Conservation (phyloP, 2,329 filamentous ascomycete genomes). For the Calonectria hawksworthii region DNA sequence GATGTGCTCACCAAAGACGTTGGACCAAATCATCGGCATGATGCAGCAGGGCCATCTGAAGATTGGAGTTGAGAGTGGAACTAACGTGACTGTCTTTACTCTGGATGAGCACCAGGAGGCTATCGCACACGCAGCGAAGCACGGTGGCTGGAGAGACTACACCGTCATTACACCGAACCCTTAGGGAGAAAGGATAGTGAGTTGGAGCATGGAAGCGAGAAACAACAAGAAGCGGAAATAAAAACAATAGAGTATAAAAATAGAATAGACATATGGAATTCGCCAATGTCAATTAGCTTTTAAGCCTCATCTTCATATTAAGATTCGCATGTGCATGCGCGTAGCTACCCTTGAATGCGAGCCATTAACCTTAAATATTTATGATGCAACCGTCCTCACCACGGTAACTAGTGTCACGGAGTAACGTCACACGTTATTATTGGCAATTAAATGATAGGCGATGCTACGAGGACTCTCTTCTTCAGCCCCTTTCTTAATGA, state of each 20-base stretch:
- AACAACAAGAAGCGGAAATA: neutral
- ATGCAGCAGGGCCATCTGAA: conserved; percentile 14
- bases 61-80: conserved; percentile 13
- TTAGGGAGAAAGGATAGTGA: neutral
- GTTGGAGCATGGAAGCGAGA: neutral
- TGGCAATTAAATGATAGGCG: no score
- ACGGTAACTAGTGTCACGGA: no score
- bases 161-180: conserved; percentile 4
- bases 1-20: conserved; percentile 9
- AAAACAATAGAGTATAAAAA: neutral
- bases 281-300: neutral
- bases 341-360: neutral
- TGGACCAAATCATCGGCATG: conserved; percentile 17
- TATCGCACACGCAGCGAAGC: conserved; percentile 8
- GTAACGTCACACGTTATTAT: no score
- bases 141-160: conserved; percentile 16
- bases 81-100: neutral
- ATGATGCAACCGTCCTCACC: neutral
- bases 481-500: no score
- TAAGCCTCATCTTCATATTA: neutral
- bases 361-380: neutral
- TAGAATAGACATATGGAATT: neutral
- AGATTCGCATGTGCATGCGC: neutral
- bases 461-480: no score
- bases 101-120: conserved; percentile 15